phyloP scores from a whole-genome alignment of 1,139 yeast genomes.

The Lizanozyma gosingica region DNA sequence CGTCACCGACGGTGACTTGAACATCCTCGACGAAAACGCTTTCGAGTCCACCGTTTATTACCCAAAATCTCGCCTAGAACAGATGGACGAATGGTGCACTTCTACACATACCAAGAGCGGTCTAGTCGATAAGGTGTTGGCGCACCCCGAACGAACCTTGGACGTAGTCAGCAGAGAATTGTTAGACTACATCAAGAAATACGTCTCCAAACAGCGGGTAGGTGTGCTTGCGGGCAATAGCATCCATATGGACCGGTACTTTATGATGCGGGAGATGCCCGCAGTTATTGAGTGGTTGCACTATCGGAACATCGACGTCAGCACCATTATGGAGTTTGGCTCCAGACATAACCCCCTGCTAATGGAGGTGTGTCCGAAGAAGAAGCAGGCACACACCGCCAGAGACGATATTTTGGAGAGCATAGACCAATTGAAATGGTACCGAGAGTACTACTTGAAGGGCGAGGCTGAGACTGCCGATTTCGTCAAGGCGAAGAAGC shows the following conservation, averaged over 20 bases:
- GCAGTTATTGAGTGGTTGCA: conserved; percentile 60
- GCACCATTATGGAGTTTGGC: conserved; percentile 73
- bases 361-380: conserved; percentile 50
- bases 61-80: conserved; percentile 53
- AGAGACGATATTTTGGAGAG: conserved; percentile 82
- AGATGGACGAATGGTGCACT: conserved; percentile 83
- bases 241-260: conserved; percentile 84
- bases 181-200: conserved; percentile 47
- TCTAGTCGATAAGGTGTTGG: conserved; percentile 58
- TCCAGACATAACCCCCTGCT: conserved; percentile 65
- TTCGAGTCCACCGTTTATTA: conserved; percentile 78
- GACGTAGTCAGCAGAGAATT: conserved; percentile 58
- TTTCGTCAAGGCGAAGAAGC: conserved; percentile 1
- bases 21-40: conserved; percentile 56
- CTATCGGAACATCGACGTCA: conserved; percentile 84
- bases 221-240: conserved; percentile 88
- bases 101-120: conserved; percentile 70
- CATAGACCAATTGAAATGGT: conserved; percentile 76
- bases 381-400: conserved; percentile 74
- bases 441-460: conserved; percentile 52
- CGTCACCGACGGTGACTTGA: conserved; percentile 73
- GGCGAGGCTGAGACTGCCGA: conserved; percentile 15
- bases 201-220: conserved; percentile 40
- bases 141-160: conserved; percentile 42
- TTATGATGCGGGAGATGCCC: conserved; percentile 81